phyloP scores from a whole-genome alignment of 164 flowering plant genomes.

The Liriodendron chinense region DNA sequence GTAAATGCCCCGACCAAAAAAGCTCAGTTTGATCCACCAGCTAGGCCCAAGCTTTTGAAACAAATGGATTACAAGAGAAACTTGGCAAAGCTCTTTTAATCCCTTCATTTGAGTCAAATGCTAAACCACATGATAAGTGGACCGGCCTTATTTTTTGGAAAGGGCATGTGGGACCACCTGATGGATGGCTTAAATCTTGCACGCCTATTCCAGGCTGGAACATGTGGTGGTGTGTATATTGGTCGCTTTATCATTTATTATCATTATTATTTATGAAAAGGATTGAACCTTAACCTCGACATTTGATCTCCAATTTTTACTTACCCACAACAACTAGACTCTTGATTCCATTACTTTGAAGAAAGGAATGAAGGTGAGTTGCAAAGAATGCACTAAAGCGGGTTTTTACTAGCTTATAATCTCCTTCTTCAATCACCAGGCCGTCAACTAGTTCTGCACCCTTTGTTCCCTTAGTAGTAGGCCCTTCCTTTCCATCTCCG shows the following conservation, averaged over 20 bases:
- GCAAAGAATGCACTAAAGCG: conserved; percentile 92
- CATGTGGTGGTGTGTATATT: no score
- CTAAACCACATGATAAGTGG: no score
- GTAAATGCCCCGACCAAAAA: no score
- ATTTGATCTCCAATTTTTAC: conserved; percentile 8
- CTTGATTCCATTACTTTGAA: conserved; percentile 50
- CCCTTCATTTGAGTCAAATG: no score
- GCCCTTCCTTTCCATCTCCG: conserved; percentile 49
- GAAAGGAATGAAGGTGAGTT: conserved; percentile 81
- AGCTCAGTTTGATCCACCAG: no score
- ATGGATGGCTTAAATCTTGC: no score
- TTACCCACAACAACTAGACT: conserved; percentile 65
- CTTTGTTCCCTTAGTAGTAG: conserved; percentile 54
- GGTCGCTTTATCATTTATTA: background rate
- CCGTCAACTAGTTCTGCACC: conserved; percentile 91
- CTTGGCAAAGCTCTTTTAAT: no score
- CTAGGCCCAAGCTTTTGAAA: no score
- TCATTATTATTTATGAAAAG: background rate
- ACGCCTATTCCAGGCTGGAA: no score
- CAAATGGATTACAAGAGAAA: no score
- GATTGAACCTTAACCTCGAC: background rate
- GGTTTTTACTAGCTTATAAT: conserved; percentile 88
- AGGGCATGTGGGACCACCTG: no score
- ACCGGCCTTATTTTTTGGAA: no score
- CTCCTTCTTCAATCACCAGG: conserved; percentile 63